Evolutionary conservation across 306 rosid genomes (phyloP).

Genomic region (Gleditsia sinensis): DNA sequence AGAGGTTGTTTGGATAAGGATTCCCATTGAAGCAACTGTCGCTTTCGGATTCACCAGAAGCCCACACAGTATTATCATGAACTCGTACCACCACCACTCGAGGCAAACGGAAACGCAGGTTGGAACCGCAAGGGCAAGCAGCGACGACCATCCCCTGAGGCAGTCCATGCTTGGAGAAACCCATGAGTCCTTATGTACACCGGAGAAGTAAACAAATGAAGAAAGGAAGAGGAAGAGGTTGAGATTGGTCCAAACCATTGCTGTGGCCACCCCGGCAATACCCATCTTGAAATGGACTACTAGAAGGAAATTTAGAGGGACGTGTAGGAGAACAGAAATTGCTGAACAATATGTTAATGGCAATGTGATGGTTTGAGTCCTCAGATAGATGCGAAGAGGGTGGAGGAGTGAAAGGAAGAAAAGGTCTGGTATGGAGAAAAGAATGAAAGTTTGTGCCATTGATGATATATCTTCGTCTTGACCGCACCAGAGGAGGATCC

Average conservation of each 20-base stretch:
- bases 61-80: conserved; percentile 93
- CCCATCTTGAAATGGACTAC: conserved; percentile 78
- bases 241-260: conserved; percentile 82
- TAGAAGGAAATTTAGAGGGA: conserved; percentile 72
- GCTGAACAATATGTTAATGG: conserved; percentile 89
- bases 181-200: conserved; percentile 73
- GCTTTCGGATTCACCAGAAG: conserved; percentile 79
- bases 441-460: conserved; percentile 72
- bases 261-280: conserved; percentile 78
- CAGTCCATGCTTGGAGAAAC: conserved; percentile 74
- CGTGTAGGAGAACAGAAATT: conserved; percentile 70
- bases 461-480: conserved; percentile 87
- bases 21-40: conserved; percentile 92
- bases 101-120: conserved; percentile 92
- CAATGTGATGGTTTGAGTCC: conserved; percentile 79
- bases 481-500: conserved; percentile 81
- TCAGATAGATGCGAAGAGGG: conserved; percentile 83
- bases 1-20: conserved; percentile 87
- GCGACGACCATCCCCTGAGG: conserved; percentile 73
- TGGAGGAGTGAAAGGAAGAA: conserved; percentile 86
- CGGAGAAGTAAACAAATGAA: conserved; percentile 68
- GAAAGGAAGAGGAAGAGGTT: conserved; percentile 65
- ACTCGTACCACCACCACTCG: conserved; percentile 99
- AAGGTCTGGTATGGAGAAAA: conserved; percentile 82
- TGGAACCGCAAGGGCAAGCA: conserved; percentile 77